These are phyloP conservation scores for Lantana camara DNA, from an alignment of 257 asterid genomes.

Conservation along the genomic window DNA sequence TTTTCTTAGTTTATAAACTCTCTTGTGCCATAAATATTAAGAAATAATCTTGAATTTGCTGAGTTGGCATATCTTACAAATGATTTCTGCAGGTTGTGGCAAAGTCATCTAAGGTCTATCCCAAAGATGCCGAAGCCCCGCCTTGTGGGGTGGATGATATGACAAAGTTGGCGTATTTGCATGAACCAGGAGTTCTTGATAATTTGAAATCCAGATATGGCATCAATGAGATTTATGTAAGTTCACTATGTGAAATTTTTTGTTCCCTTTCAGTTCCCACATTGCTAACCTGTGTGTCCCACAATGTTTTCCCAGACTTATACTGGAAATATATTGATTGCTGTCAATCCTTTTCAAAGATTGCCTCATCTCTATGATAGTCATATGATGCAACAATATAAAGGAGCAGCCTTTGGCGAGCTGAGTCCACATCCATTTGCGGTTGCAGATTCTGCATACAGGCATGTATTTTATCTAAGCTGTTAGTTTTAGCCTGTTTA, in stretches of 20 bases:
- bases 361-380: slow-evolving; percentile 64
- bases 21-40: not conserved
- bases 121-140: slow-evolving; percentile 79
- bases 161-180: slow-evolving; percentile 85
- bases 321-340: slow-evolving; percentile 77
- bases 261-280: not conserved
- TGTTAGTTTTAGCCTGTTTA: slow-evolving; percentile 34
- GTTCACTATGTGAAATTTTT: slow-evolving; percentile 25
- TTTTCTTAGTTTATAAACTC: not conserved
- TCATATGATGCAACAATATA: slow-evolving; percentile 83
- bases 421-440: slow-evolving; percentile 92
- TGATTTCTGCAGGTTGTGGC: slow-evolving; percentile 53
- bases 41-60: not conserved
- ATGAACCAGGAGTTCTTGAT: slow-evolving; percentile 76
- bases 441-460: slow-evolving; percentile 87
- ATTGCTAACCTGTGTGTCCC: not conserved
- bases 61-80: not conserved
- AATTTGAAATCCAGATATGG: slow-evolving; percentile 73
- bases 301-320: slow-evolving; percentile 56
- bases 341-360: slow-evolving; percentile 72
- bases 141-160: slow-evolving; percentile 85
- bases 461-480: slow-evolving; percentile 40
- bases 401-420: slow-evolving; percentile 63
- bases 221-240: slow-evolving; percentile 74
- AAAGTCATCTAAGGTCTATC: slow-evolving; percentile 56